Percentiles rank a stretch among this genome's conserved stretches.
Evolutionary conservation across 192 early-diverging fungal genomes (phyloP).

Genomic region (Podila horticola): DNA sequence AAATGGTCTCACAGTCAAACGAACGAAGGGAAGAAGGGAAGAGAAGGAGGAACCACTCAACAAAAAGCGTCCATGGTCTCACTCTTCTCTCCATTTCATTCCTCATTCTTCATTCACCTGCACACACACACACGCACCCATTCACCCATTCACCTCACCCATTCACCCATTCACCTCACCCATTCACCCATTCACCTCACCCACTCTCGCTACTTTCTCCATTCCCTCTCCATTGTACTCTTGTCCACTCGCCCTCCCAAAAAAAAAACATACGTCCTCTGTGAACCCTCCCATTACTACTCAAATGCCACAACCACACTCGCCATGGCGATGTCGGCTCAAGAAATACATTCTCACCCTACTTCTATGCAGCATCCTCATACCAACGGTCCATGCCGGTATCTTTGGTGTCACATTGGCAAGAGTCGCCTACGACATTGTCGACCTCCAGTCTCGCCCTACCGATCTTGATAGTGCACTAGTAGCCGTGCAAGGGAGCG

Average conservation of each 20-base stretch:
- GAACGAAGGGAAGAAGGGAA: neutral
- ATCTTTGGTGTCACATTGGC: conserved; percentile 6
- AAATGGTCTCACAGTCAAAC: no score
- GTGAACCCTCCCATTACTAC: no score
- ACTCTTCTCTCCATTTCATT: neutral
- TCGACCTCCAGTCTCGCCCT: conserved; percentile 10
- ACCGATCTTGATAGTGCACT: neutral
- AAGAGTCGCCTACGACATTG: conserved; percentile 16
- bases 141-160: neutral
- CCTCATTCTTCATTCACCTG: neutral
- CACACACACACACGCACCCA: neutral
- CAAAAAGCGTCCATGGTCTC: no score
- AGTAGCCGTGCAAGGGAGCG: neutral
- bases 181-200: neutral
- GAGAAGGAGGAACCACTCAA: no score
- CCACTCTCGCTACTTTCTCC: neutral
- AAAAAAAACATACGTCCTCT: neutral
- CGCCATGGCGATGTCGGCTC: neutral
- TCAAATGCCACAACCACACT: neutral
- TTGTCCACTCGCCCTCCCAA: neutral
- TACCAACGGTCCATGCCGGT: conserved; percentile 1
- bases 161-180: neutral
- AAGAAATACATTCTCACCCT: neutral
- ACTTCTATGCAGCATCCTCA: neutral
- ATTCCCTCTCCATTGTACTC: no score